Evolutionary conservation across 495 filamentous ascomycete genomes (phyloP), one percentile per base, ranked within the genome.

Genomic region (Lentithecium fluviatile): DNA sequence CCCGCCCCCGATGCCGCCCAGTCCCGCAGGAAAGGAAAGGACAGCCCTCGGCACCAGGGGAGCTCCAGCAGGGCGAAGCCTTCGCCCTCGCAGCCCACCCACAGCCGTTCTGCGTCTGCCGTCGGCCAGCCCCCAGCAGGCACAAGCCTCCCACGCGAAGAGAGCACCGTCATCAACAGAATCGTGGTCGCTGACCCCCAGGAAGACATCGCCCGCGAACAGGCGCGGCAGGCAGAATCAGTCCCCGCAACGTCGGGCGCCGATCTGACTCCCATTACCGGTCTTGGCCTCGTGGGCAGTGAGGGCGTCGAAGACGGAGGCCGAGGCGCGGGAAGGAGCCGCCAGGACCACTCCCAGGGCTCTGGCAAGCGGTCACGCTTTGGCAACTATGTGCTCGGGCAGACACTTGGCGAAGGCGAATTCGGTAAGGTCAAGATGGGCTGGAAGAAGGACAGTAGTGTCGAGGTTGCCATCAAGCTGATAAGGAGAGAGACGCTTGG

Each of bases 361-460:
- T 72, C 75, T 15, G 67, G 74, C 38, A 97, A 95, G 76, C 89
- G 91, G 59, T 91, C 85, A 20, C 88, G 85, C 13, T 97, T 97
- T 71, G 95, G 94, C 37, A 89, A 95, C 24, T 99, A 96, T 70
- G 90, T 94, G 56, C 79, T 99, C 8, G 94, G 94, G 4, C 91
- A 96, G 67, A 97, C 93, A n/a, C 85, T 99, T 25, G 94, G 94
- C 48, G 94, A 97, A 77, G 94, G 94, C 32, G 94, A 99, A 69
- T 99, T 99, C 71, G 94, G 94, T 52, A 99, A 99, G 70, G 94
- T 99, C 66, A 97, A 97, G 74, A 82, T 99, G 67, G 94, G 94
- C n/a, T 99, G 95, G 94, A 97, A 96, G 75, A 85, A 88, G 71
- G 92, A 96, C 73, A 91, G 90, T 25, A 91, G 88, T 58, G 87